Conservation (phyloP, 768 basidiomycete genomes). For the Obba rivulosa region DNA sequence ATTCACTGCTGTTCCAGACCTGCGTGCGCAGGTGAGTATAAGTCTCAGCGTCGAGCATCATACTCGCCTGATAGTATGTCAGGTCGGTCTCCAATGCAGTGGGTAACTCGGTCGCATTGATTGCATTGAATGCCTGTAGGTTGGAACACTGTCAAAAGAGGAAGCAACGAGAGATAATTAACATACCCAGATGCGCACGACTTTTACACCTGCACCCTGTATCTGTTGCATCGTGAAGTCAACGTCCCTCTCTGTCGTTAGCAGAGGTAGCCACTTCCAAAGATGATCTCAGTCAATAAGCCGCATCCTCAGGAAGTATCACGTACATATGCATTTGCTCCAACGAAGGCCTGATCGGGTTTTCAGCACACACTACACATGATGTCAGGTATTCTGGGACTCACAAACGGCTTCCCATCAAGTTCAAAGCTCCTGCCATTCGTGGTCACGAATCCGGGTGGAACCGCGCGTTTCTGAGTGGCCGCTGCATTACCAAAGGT, state of each 20-base stretch:
- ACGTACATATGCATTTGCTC: slow-evolving; percentile 49
- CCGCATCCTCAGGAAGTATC: neutral
- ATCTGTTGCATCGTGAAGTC: slow-evolving; percentile 45
- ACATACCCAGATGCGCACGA: slow-evolving; percentile 49
- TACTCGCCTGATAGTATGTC: slow-evolving; percentile 43
- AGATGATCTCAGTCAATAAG: neutral
- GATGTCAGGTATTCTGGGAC: slow-evolving; percentile 10
- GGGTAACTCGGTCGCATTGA: slow-evolving; percentile 36
- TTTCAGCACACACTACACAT: neutral
- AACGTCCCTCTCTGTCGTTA: slow-evolving; percentile 43
- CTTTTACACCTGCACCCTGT: slow-evolving; percentile 43
- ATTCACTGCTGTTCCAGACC: slow-evolving; percentile 47
- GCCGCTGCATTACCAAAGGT: neutral
- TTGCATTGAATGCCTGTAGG: slow-evolving; percentile 35
- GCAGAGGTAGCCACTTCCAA: slow-evolving; percentile 48
- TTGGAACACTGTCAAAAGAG: neutral
- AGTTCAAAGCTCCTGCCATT: slow-evolving; percentile 25
- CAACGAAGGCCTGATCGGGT: slow-evolving; percentile 38
- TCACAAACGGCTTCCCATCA: slow-evolving; percentile 47
- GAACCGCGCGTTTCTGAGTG: slow-evolving; percentile 6
- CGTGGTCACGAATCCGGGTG: slow-evolving; percentile 21
- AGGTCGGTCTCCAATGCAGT: slow-evolving; percentile 36
- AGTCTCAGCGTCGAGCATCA: neutral
- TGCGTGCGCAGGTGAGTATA: slow-evolving; percentile 12
- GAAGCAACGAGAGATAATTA: neutral